Conservation (phyloP, 2,329 filamentous ascomycete genomes). For the Clarireedia paspali region DNA sequence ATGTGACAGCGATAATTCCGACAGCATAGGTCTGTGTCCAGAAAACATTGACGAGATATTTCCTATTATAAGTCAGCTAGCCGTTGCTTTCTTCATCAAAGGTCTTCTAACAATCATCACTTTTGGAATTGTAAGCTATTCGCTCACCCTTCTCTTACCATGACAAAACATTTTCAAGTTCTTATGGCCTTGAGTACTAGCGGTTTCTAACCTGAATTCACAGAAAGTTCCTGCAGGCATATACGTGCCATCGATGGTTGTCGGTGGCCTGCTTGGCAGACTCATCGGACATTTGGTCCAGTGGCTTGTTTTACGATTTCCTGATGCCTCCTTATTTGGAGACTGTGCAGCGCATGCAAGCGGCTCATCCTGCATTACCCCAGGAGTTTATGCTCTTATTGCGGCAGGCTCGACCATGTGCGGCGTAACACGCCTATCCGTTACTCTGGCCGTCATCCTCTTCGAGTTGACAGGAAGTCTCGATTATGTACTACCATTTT, state of each 20-base stretch:
- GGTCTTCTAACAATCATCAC: slow-evolving; percentile 81
- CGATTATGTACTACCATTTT: slow-evolving; percentile 93
- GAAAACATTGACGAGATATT: slow-evolving; percentile 67
- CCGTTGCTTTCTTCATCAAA: slow-evolving; percentile 81
- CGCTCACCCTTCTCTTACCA: not conserved
- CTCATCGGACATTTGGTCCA: slow-evolving; percentile 82
- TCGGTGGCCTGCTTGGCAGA: slow-evolving; percentile 84
- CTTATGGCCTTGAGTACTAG: not conserved
- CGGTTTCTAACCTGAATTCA: not conserved
- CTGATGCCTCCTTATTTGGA: slow-evolving; percentile 65
- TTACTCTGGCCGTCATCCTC: slow-evolving; percentile 88
- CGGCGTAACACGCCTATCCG: slow-evolving; percentile 85
- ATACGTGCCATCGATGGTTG: slow-evolving; percentile 98
- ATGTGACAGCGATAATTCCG: slow-evolving; percentile 62
- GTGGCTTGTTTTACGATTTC: slow-evolving; percentile 67
- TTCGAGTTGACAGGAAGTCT: slow-evolving; percentile 94
- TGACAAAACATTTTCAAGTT: not conserved
- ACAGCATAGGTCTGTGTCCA: slow-evolving; percentile 71
- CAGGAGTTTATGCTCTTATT: slow-evolving; percentile 92
- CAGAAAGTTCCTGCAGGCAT: slow-evolving; percentile 91
- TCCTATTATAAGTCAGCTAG: slow-evolving; percentile 61
- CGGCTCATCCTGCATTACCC: slow-evolving; percentile 80
- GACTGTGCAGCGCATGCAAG: slow-evolving; percentile 59
- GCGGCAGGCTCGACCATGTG: slow-evolving; percentile 97
- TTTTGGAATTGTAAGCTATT: slow-evolving; percentile 66